Evolutionary conservation across 192 early-diverging fungal species (phyloP), one percentile per base, ranked within the genome.

Genomic region (Geranomyces variabilis): DNA sequence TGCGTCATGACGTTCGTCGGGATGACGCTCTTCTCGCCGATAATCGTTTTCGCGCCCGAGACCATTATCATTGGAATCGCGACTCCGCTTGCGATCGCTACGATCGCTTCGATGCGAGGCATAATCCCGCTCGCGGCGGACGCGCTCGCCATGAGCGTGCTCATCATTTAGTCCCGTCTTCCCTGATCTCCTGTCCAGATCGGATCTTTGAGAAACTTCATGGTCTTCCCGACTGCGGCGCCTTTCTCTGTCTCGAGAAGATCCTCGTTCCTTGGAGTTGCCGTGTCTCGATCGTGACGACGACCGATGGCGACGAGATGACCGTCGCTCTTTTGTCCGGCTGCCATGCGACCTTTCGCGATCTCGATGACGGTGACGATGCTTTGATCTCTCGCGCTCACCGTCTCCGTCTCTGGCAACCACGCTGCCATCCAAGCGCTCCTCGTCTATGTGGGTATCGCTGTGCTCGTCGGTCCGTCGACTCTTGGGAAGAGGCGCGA

Each of bases 221-320:
- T 24, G n/a, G 12, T 57, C 51, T 22, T 41, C n/a, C n/a, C 66
- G 66, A 53, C 66, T 49, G n/a, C 31, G 49, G 5, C 66, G 66
- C 5, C 43, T 28, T 15, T 70, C 68, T 8, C 55, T 26, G 28
- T 43, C 34, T 10, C 58, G 29, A 17, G 63, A 64, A 19, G 41
- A 45, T 46, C 2, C 33, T 31, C 68, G 48, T n/a, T 60, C 36
- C 24, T 43, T 57, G 9, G 55, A 59, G 13, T 33, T 60, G 19
- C 44, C 21, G 3, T 41, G 51, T 29, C 57, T 28, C 14, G 41
- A 41, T 29, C 68, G 55, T 17, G 68, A 70, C 19, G 68, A 59
- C 2, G 68, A 70, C 34, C 68, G 55, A 24, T 70, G 51, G 22
- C 68, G 68, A 19, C 58, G 53, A 24, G 68, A 70, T 7, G 68